Base-by-base conservation (phyloP, 305 asterid genomes). In the Withania somnifera region DNA sequence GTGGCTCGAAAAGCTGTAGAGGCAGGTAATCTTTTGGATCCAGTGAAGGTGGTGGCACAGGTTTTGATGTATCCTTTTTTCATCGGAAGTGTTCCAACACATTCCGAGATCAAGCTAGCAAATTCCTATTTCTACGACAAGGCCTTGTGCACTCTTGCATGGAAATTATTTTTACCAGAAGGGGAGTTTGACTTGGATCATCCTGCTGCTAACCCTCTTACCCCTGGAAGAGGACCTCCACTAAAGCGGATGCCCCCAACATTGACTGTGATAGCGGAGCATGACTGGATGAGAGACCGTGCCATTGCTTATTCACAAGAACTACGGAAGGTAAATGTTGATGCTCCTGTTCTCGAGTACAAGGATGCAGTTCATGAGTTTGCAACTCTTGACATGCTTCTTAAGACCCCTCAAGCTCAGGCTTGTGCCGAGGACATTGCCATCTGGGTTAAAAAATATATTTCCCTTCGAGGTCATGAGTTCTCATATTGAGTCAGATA, bases 71-170 rank as follows among this genome's bases (percentile, higher is more conserved):
- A 94, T 86, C 99, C 99, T 4, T 96, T 91, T 30, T 96, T 96
- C 93, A 90, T 88, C 7, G 98, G 99, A 86, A 93, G 92, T 69
- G 88, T 88, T 68, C 98, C 98, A 0, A 96, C 98, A 8, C 97
- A 84, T 54, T 94, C 99, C 2, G 99, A 94, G 87, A 93, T 92
- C 80, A 93, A 87, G 81, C 87, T 93, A 56, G 89, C 98, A 77
- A 96, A 96, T 85, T 91, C 99, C 67, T 96, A 96, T 85, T 93
- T 96, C 90, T 96, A 87, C 64, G 98, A 96, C 88, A 96, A 96
- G 91, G 89, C 95, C 30, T 91, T 92, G 93, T 92, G 97, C 88
- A 34, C 90, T 45, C 95, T 92, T 11, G 91, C 97, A 0, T 96
- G 97, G 99, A 94, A 92, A 80, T 92, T 96, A 24, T 83, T 92